Conservation (phyloP, 2,329 filamentous ascomycete species). For the Fusarium decemcellulare region DNA sequence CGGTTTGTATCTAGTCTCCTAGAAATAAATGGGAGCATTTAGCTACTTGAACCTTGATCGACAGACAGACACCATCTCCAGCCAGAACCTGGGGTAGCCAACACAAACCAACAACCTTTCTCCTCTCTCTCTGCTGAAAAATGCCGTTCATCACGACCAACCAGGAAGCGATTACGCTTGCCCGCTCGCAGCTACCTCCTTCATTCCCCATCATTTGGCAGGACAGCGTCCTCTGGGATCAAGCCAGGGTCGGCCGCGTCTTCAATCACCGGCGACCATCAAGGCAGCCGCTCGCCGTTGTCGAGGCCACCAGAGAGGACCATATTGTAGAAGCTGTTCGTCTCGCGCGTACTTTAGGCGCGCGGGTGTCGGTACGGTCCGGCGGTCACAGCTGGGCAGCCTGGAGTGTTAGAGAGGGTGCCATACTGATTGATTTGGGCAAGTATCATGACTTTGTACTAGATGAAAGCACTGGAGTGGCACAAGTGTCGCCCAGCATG, state of each 20-base stretch:
- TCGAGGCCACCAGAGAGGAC: conserved; percentile 53
- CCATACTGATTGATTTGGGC: conserved; percentile 57
- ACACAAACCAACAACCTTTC: neutral
- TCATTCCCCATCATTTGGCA: conserved; percentile 43
- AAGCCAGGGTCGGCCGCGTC: conserved; percentile 54
- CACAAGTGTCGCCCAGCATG: conserved; percentile 61
- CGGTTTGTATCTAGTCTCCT: neutral
- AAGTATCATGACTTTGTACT: conserved; percentile 52
- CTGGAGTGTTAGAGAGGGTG: conserved; percentile 63
- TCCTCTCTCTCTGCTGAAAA: neutral
- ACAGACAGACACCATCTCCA: neutral
- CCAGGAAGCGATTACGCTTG: conserved; percentile 10
- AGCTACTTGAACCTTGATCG: neutral
- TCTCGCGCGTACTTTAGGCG: conserved; percentile 50
- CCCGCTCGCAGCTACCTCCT: conserved; percentile 21
- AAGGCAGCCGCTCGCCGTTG: conserved; percentile 58
- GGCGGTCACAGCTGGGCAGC: conserved; percentile 65
- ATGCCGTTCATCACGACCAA: conserved; percentile 10
- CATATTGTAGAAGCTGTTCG: conserved; percentile 57
- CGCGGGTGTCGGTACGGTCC: conserved; percentile 60
- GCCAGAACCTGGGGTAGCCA: neutral
- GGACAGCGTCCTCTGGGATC: conserved; percentile 40
- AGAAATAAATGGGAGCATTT: neutral
- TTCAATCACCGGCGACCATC: conserved; percentile 59
- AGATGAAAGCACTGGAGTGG: conserved; percentile 55